Conservation (phyloP, 106 monocot genomes). For the Dendrobium chrysotoxum region DNA sequence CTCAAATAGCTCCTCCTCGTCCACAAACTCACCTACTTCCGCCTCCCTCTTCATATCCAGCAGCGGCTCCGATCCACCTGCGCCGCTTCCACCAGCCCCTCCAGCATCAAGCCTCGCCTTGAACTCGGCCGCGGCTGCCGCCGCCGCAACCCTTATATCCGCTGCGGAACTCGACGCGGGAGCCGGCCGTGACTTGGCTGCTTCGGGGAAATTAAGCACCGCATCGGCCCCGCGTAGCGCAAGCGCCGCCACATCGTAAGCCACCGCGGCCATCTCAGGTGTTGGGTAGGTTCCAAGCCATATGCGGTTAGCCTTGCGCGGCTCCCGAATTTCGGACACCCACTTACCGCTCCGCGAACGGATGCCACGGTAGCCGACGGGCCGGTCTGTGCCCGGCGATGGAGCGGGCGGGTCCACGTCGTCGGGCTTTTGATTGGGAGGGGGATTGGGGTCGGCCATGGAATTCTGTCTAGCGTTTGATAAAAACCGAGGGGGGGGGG, state of each 20-base stretch:
- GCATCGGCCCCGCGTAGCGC: constrained; percentile 12
- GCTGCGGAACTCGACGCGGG: constrained; percentile 1
- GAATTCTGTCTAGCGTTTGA: too few relatives aligned
- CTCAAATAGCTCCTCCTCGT: constrained; percentile 3
- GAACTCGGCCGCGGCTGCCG: background rate
- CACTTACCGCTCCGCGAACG: constrained; percentile 12
- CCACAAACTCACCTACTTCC: background rate
- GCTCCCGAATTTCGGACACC: constrained; percentile 20
- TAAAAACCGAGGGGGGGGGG: too few relatives aligned
- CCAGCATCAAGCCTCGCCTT: background rate
- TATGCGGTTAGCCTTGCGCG: constrained; percentile 12
- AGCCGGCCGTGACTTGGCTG: background rate
- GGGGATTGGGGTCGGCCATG: too few relatives aligned
- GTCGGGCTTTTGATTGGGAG: too few relatives aligned
- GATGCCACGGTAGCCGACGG: background rate
- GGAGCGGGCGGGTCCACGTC: too few relatives aligned
- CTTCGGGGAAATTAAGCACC: constrained; percentile 14
- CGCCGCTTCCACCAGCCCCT: too few relatives aligned
- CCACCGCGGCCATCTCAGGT: constrained; percentile 23
- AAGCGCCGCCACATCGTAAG: constrained; percentile 16
- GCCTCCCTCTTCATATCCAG: background rate
- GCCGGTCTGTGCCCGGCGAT: too few relatives aligned
- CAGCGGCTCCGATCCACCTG: background rate
- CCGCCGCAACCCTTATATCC: constrained; percentile 13
- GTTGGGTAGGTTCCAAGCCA: constrained; percentile 25